Conservation (phyloP, 2,329 filamentous ascomycete species). For the Arthroderma sp. region DNA sequence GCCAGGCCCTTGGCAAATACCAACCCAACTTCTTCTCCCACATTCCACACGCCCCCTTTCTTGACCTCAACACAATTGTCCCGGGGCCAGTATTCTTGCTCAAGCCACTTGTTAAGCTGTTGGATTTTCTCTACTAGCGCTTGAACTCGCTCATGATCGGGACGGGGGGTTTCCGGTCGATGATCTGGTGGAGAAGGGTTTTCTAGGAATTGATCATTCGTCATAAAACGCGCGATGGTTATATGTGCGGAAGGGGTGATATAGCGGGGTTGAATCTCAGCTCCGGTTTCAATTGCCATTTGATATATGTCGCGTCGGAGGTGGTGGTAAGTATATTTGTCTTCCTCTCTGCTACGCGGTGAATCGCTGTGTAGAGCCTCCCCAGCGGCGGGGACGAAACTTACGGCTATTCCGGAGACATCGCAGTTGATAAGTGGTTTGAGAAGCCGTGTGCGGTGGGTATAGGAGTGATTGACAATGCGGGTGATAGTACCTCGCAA, state of each 20-base stretch:
- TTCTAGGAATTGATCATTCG: constrained; percentile 41
- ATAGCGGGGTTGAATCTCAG: constrained; percentile 66
- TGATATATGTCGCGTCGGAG: constrained; percentile 66
- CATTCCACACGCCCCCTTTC: constrained; percentile 59
- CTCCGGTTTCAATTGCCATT: constrained; percentile 45
- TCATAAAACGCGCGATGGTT: constrained; percentile 71
- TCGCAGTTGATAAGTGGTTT: constrained; percentile 78
- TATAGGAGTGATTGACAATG: constrained; percentile 53
- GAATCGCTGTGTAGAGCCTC: constrained; percentile 31
- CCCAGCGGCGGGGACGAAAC: constrained; percentile 66
- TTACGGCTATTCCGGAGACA: constrained; percentile 69
- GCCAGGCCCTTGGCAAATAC: constrained; percentile 61
- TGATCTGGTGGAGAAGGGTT: constrained; percentile 16
- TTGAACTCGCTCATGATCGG: constrained; percentile 42
- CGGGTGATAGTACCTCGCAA: constrained; percentile 43
- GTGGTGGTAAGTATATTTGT: constrained; percentile 79
- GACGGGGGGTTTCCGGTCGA: constrained; percentile 19
- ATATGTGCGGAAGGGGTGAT: constrained; percentile 82
- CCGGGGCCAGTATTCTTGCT: constrained; percentile 55
- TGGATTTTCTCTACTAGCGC: constrained; percentile 60
- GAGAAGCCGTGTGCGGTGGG: constrained; percentile 59
- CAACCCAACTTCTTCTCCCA: constrained; percentile 74
- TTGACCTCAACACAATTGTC: constrained; percentile 1
- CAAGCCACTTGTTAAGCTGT: constrained; percentile 62
- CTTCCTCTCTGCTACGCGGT: constrained; percentile 34